Percentiles rank a stretch among this genome's conserved stretches.
Evolutionary conservation across 2,329 filamentous ascomycete genomes (phyloP).

Genomic region (Cyclaneusma minus): DNA sequence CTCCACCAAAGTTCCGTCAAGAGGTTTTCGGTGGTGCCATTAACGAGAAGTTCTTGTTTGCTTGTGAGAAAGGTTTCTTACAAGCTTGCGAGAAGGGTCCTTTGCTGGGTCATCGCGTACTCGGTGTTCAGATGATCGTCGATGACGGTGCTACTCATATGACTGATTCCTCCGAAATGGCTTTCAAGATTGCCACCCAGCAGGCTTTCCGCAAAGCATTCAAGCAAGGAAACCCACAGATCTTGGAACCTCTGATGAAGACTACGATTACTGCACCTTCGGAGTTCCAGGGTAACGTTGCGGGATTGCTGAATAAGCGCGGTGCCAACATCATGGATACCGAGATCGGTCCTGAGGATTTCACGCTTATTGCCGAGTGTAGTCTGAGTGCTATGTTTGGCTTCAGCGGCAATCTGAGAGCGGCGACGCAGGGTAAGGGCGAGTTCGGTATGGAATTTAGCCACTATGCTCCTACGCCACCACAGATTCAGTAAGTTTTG

Average conservation of each 20-base stretch:
- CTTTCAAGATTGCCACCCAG: constrained; percentile 88
- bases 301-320: constrained; percentile 91
- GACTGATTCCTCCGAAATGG: constrained; percentile 92
- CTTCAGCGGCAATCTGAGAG: constrained; percentile 79
- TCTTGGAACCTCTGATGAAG: constrained; percentile 96
- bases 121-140: constrained; percentile 80
- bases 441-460: constrained; percentile 99
- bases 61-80: constrained; percentile 91
- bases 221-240: constrained; percentile 59
- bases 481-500: constrained; percentile 67
- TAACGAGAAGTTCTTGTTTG: constrained; percentile 86
- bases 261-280: constrained; percentile 89
- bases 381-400: constrained; percentile 96
- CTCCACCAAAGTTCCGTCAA: constrained; percentile 68
- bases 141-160: constrained; percentile 96
- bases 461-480: constrained; percentile 78
- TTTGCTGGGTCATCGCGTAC: constrained; percentile 80
- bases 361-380: constrained; percentile 83
- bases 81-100: constrained; percentile 72
- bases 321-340: constrained; percentile 91
- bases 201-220: constrained; percentile 96
- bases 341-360: constrained; percentile 86
- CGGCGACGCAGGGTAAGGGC: constrained; percentile 93
- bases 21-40: constrained; percentile 82
- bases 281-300: constrained; percentile 94